Evolutionary conservation across 331 rosid genomes (phyloP).

Genomic region (Telfairia occidentalis): DNA sequence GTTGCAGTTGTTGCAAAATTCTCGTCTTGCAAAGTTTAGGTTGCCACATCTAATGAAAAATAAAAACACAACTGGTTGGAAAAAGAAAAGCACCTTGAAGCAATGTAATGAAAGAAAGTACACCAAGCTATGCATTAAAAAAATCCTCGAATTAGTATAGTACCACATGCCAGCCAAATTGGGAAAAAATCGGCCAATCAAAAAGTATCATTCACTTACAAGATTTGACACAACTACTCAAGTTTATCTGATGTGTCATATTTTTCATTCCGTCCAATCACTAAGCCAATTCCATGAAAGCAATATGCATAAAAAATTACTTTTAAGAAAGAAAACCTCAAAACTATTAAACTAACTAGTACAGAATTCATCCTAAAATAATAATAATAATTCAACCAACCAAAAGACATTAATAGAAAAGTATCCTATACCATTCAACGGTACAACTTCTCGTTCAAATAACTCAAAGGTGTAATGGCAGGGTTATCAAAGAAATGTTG

Average conservation of each 20-base stretch:
- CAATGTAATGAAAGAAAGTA: neutral
- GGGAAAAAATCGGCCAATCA: neutral
- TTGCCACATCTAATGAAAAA: slow-evolving; percentile 60
- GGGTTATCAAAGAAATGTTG: neutral
- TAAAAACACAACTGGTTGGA: neutral
- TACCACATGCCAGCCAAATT: neutral
- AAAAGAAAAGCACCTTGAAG: neutral
- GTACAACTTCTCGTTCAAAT: neutral
- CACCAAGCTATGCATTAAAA: neutral
- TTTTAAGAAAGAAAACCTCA: neutral
- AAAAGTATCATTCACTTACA: neutral
- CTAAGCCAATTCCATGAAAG: neutral
- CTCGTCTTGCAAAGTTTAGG: slow-evolving; percentile 91
- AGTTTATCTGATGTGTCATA: neutral
- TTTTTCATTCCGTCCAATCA: neutral
- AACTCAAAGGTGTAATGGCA: neutral
- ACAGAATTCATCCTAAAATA: neutral
- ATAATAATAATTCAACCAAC: neutral
- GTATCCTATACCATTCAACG: neutral
- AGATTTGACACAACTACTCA: neutral
- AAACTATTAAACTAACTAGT: neutral
- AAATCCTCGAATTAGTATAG: neutral
- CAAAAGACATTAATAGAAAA: neutral
- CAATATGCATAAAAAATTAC: neutral
- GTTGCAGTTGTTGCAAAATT: slow-evolving; percentile 72